phyloP scores from a whole-genome alignment of 805 yeast species.

The Nakazawaea sp. region DNA sequence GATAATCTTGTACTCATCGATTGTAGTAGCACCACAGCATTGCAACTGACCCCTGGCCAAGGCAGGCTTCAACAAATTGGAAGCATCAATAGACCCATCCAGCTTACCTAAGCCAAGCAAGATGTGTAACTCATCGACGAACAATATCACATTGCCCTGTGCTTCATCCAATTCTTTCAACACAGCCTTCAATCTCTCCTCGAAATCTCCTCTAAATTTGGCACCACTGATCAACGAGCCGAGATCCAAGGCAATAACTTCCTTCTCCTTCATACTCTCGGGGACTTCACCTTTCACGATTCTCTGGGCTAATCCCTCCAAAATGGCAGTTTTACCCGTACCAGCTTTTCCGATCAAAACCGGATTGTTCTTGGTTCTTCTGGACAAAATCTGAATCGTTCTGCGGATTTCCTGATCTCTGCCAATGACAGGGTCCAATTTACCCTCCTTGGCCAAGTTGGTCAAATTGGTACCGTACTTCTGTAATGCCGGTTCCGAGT shows the following conservation, averaged over 20 bases:
- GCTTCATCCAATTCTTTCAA: constrained; percentile 79
- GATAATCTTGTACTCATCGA: constrained; percentile 90
- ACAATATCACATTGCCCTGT: constrained; percentile 68
- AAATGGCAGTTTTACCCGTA: constrained; percentile 94
- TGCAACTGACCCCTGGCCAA: constrained; percentile 88
- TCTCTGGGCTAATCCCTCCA: constrained; percentile 95
- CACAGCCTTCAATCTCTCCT: constrained; percentile 76
- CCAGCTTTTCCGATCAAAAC: constrained; percentile 95
- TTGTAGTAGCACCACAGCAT: constrained; percentile 94
- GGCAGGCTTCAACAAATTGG: constrained; percentile 88
- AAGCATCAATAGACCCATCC: constrained; percentile 94
- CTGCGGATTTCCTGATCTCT: constrained; percentile 92
- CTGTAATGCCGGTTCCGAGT: constrained; percentile 71
- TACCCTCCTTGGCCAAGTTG: constrained; percentile 79
- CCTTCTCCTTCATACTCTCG: constrained; percentile 83
- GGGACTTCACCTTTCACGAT: constrained; percentile 91
- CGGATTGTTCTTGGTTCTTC: constrained; percentile 94
- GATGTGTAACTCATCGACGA: constrained; percentile 88
- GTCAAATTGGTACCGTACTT: constrained; percentile 85
- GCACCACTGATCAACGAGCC: constrained; percentile 93
- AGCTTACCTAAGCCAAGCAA: constrained; percentile 86
- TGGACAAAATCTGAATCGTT: constrained; percentile 84
- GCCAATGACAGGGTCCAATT: constrained; percentile 94
- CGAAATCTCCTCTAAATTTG: constrained; percentile 93
- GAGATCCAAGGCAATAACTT: constrained; percentile 76